Base-by-base conservation (phyloP, 805 yeast genomes). In the Saturnispora mendoncae region DNA sequence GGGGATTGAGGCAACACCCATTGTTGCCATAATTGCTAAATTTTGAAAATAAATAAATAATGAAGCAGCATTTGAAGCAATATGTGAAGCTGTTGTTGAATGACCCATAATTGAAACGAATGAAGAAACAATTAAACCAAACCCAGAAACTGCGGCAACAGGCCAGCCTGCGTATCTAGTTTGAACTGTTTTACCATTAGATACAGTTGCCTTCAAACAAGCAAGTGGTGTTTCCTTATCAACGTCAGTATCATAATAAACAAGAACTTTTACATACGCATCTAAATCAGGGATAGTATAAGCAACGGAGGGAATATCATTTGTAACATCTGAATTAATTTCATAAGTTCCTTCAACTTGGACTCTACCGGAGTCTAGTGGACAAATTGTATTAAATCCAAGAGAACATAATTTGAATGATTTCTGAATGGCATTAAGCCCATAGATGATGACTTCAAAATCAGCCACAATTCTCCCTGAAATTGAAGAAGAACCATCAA, bases 141-240 rank as follows among this genome's bases (percentile, higher is more conserved):
- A 59, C 37, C 95, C 94, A 3, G 96, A 76, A 33, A 92, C 73
- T 18, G 86, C 88, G 4, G 96, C 97, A 51, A 92, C 82, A 8
- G 95, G 95, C 98, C 98, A 90, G 4, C 94, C 74, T 3, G 92
- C 95, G 51, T 81, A 87, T 52, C 77, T 78, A 20, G 95, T 85
- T 62, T 87, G 94, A 21, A 92, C 98, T 1, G 97, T 88, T 55
- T 84, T 87, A 44, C 92, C 95, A 61, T 92, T 92, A 18, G 83
- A 64, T 42, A 92, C 68, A 12, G 76, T 68, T 0, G 97, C 97
- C 57, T 83, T 85, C 12, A 92, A 94, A 72, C 99, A 92, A 3
- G 97, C 98, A 44, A 88, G 66, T 3, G 80, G 71, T 6, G 63
- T 60, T 18, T 51, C 38, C 4, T 54, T 62, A 12, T 58, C 48